These are phyloP conservation scores for Pleomassaria siparia DNA, from an alignment of 2,329 filamentous ascomycete species.

Conservation along the genomic window DNA sequence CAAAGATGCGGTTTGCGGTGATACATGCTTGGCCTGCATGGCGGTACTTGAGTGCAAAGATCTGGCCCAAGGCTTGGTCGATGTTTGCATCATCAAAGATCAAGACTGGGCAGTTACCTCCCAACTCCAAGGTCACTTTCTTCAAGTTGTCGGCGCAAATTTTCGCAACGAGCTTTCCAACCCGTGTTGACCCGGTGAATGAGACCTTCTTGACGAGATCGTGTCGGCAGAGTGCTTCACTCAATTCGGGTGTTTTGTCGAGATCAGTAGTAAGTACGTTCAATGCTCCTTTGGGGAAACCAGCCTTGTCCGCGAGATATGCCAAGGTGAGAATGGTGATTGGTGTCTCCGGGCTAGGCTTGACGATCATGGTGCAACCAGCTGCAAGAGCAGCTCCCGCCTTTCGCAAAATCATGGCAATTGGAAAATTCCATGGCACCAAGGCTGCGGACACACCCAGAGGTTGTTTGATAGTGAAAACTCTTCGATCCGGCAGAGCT, in stretches of 20 bases:
- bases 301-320: conserved; percentile 43
- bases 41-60: conserved; percentile 55
- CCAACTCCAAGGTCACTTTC: conserved; percentile 65
- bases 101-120: conserved; percentile 66
- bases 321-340: conserved; percentile 43
- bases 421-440: conserved; percentile 73
- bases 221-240: conserved; percentile 59
- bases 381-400: conserved; percentile 68
- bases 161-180: conserved; percentile 64
- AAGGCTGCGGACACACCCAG: conserved; percentile 68
- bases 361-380: conserved; percentile 70
- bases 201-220: conserved; percentile 63
- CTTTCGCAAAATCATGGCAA: conserved; percentile 69
- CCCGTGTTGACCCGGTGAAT: conserved; percentile 60
- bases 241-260: conserved; percentile 56
- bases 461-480: conserved; percentile 74
- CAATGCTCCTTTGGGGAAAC: conserved; percentile 60
- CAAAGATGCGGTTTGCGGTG: conserved; percentile 65
- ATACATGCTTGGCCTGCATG: conserved; percentile 68
- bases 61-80: conserved; percentile 53
- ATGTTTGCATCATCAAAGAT: conserved; percentile 67
- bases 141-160: conserved; percentile 63
- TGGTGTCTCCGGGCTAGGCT: conserved; percentile 46
- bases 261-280: conserved; percentile 63
- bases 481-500: conserved; percentile 62